A percentile compares a stretch with the other conserved stretches of the same genome.
These are phyloP conservation scores for button mushroom (Agaricus bisporus) DNA, from an alignment of 768 basidiomycete genomes.

Conservation along the genomic window DNA sequence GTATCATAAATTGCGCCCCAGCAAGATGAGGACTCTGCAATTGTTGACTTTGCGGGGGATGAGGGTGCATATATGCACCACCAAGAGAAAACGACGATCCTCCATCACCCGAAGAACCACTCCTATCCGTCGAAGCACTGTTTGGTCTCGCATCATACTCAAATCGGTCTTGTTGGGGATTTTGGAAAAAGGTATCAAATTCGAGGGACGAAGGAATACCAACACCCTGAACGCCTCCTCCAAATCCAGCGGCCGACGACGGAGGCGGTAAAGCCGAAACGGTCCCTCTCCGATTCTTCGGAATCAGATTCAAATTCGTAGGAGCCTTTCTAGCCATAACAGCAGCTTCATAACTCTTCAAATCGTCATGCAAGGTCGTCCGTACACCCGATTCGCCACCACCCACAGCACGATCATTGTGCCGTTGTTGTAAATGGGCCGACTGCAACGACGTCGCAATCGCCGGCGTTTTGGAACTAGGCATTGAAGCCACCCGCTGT, in stretches of 20 bases:
- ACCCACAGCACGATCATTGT: constrained; percentile 10
- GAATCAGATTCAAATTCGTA: constrained; percentile 49
- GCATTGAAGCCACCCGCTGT: constrained; percentile 59
- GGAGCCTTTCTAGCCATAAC: constrained; percentile 64
- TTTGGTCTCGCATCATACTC: constrained; percentile 16
- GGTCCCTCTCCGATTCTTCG: constrained; percentile 29
- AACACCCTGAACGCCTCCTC: constrained; percentile 3
- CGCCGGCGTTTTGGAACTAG: constrained; percentile 62
- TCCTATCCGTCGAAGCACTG: constrained; percentile 22
- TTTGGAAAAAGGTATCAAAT: background rate
- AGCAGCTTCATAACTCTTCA: constrained; percentile 70
- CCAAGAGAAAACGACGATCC: constrained; percentile 32
- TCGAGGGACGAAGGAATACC: background rate
- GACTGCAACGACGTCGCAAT: constrained; percentile 12
- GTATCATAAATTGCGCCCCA: constrained; percentile 10
- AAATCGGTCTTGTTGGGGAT: background rate
- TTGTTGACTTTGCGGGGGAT: background rate
- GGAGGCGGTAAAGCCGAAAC: background rate
- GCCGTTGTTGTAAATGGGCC: constrained; percentile 13
- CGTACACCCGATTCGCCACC: constrained; percentile 26
- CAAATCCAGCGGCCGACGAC: background rate
- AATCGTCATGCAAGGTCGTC: constrained; percentile 48
- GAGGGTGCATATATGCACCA: constrained; percentile 29
- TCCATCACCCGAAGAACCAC: constrained; percentile 22
- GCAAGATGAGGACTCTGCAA: constrained; percentile 13